A percentile compares a stretch with the other conserved stretches of the same genome.
phyloP scores from a whole-genome alignment of 2,329 filamentous ascomycete species.

The Monosporascus ibericus region DNA sequence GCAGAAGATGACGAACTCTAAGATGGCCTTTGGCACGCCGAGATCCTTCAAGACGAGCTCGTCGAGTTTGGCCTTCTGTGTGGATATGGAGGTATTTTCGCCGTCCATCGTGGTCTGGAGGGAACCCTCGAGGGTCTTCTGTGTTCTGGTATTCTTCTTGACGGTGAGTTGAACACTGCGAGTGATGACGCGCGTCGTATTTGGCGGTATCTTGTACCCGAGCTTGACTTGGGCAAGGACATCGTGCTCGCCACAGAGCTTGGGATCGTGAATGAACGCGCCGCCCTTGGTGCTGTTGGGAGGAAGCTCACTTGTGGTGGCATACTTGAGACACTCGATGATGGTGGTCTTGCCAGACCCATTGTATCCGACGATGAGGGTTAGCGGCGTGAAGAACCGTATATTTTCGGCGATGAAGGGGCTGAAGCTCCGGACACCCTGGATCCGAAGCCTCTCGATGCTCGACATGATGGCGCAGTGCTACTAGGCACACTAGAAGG shows the following conservation, averaged over 20 bases:
- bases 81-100: conserved; percentile 73
- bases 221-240: conserved; percentile 89
- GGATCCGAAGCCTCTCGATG: conserved; percentile 84
- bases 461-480: conserved; percentile 52
- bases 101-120: conserved; percentile 72
- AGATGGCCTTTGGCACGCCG: conserved; percentile 81
- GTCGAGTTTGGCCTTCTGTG: conserved; percentile 74
- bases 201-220: conserved; percentile 73
- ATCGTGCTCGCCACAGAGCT: conserved; percentile 80
- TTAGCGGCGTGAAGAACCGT: conserved; percentile 83
- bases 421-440: conserved; percentile 81
- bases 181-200: conserved; percentile 74
- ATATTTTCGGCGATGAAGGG: conserved; percentile 70
- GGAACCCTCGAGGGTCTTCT: conserved; percentile 81
- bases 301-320: conserved; percentile 86
- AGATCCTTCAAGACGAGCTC: conserved; percentile 77
- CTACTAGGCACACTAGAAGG: too few relatives aligned
- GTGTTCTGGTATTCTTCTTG: conserved; percentile 68
- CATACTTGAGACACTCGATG: conserved; percentile 98
- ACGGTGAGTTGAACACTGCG: conserved; percentile 80
- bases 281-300: conserved; percentile 78
- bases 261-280: conserved; percentile 96
- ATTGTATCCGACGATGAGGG: conserved; percentile 94
- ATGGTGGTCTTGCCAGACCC: conserved; percentile 98
- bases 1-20: conserved; percentile 96